Percentiles rank a stretch among this genome's conserved stretches.
These are phyloP conservation scores for Hypoxylon sp. DNA, from an alignment of 2,329 filamentous ascomycete genomes.

Conservation along the genomic window DNA sequence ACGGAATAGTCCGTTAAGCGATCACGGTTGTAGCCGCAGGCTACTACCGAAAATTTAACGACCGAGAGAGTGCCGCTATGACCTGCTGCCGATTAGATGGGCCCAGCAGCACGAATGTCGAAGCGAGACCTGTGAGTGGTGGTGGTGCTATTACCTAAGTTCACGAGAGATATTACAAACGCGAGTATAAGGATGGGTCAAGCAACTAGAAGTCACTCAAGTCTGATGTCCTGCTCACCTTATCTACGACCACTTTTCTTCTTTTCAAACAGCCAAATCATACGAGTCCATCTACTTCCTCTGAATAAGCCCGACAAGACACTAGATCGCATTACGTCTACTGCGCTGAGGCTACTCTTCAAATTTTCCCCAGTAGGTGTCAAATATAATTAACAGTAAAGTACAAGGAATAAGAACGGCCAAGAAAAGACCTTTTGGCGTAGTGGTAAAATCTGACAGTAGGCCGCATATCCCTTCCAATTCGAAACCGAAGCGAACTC, in stretches of 20 bases:
- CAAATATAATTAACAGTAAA: no score
- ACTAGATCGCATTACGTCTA: background rate
- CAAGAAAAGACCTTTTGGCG: no score
- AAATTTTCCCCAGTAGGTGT: no score
- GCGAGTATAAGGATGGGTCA: background rate
- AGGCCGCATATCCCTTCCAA: background rate
- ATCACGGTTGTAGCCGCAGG: constrained; percentile 20
- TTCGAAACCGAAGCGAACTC: background rate
- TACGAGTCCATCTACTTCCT: background rate
- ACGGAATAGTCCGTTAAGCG: constrained; percentile 22
- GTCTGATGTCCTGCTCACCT: background rate
- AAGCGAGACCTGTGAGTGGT: constrained; percentile 12
- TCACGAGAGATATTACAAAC: no score
- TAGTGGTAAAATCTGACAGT: background rate
- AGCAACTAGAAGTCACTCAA: background rate
- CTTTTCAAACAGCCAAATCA: background rate
- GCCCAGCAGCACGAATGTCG: constrained; percentile 16
- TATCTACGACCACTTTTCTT: background rate
- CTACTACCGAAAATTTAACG: constrained; percentile 7
- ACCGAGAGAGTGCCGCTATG: constrained; percentile 16
- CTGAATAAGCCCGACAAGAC: background rate
- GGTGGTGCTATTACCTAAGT: constrained; percentile 9
- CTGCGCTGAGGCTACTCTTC: no score
- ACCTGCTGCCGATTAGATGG: constrained; percentile 23
- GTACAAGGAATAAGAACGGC: no score